phyloP scores from a whole-genome alignment of 257 asterid species.

The Salvia rosmarinus region DNA sequence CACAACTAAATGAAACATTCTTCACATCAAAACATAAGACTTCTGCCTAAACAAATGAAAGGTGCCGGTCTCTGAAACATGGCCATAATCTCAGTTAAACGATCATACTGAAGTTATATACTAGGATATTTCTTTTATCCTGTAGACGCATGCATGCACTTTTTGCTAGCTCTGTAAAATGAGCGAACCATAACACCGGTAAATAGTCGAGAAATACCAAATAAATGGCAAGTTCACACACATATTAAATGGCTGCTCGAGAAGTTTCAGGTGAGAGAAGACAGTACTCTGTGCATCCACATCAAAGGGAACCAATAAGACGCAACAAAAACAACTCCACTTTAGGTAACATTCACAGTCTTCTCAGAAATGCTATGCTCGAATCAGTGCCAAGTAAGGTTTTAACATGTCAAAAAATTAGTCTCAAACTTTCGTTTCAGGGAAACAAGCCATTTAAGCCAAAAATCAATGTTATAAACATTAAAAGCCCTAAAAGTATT shows the following conservation, averaged over 20 bases:
- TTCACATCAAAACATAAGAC: background rate
- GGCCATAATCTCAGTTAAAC: slow-evolving; percentile 10
- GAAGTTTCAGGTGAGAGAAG: background rate
- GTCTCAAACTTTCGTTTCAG: slow-evolving; percentile 23
- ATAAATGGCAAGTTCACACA: background rate
- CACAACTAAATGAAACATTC: slow-evolving; percentile 14
- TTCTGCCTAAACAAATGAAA: slow-evolving; percentile 10
- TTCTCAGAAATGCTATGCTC: slow-evolving; percentile 28
- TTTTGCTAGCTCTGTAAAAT: background rate
- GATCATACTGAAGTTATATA: background rate
- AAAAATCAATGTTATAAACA: slow-evolving; percentile 23
- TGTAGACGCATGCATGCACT: background rate
- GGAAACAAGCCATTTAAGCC: slow-evolving; percentile 13
- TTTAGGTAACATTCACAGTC: slow-evolving; percentile 31
- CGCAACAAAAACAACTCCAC: background rate
- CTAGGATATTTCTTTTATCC: background rate
- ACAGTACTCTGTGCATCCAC: background rate
- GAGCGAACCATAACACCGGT: background rate
- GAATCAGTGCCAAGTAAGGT: slow-evolving; percentile 19
- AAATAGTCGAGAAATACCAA: slow-evolving; percentile 1
- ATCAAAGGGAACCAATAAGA: slow-evolving; percentile 14
- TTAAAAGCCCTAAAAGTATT: slow-evolving; percentile 33
- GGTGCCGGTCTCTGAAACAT: slow-evolving; percentile 16
- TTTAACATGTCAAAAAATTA: slow-evolving; percentile 12
- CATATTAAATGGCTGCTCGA: slow-evolving; percentile 9